These are phyloP conservation scores for Lolium rigidum DNA, from an alignment of 176 grass and related monocot species.

Conservation along the genomic window DNA sequence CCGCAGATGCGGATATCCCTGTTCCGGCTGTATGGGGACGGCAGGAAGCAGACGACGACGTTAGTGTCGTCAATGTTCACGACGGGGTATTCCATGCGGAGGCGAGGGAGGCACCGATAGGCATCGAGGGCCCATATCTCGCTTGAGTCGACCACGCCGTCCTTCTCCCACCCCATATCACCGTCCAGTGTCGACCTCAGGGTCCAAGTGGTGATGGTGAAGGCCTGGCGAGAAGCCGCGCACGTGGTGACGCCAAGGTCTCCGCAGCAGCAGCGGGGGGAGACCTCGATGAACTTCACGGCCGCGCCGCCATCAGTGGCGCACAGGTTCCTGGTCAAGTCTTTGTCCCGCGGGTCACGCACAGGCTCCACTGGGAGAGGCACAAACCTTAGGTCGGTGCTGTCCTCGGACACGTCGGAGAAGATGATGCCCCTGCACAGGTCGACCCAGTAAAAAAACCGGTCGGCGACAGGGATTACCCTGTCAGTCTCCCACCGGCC, in stretches of 20 bases:
- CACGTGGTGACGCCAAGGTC: background rate
- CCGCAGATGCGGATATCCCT: background rate
- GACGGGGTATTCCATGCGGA: background rate
- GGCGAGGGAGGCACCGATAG: background rate
- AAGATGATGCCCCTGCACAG: background rate
- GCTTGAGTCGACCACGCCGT: background rate
- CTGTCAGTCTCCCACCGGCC: background rate
- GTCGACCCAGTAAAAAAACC: slow-evolving; percentile 6
- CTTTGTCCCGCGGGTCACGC: background rate
- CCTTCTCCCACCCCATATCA: background rate
- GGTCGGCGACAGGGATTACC: background rate
- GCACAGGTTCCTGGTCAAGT: background rate
- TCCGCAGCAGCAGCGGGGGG: background rate
- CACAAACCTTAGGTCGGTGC: background rate
- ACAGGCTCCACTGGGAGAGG: background rate
- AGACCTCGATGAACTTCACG: background rate
- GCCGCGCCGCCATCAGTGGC: background rate
- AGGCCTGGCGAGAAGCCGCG: background rate
- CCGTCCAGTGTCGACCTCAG: background rate
- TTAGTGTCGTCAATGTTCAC: background rate
- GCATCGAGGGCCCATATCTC: background rate
- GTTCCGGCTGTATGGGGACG: no score
- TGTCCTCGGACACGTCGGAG: background rate
- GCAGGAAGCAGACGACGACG: background rate
- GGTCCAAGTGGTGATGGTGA: background rate